Conservation (phyloP, 768 basidiomycete genomes). For the Leccinellum albellum region DNA sequence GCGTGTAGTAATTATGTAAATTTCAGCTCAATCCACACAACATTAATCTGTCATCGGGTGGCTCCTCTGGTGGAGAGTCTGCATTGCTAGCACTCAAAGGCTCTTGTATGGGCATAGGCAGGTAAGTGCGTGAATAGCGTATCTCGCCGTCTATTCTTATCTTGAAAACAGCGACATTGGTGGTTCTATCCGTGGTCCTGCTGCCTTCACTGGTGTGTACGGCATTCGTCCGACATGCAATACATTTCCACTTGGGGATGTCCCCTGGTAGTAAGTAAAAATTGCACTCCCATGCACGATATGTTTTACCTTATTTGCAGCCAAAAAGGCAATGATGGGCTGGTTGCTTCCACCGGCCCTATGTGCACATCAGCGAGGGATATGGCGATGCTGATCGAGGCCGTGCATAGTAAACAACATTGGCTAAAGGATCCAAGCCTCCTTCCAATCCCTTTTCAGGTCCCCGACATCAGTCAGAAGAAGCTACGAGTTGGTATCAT, state of each 20-base stretch:
- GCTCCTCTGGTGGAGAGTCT: slow-evolving; percentile 52
- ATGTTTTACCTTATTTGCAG: slow-evolving; percentile 13
- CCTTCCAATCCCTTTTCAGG: slow-evolving; percentile 26
- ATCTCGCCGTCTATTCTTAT: neutral
- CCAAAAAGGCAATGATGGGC: slow-evolving; percentile 26
- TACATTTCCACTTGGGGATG: slow-evolving; percentile 24
- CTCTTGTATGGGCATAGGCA: slow-evolving; percentile 43
- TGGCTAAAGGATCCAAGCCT: slow-evolving; percentile 39
- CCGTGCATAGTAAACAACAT: slow-evolving; percentile 32
- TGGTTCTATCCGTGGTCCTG: slow-evolving; percentile 38
- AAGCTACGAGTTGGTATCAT: slow-evolving; percentile 29
- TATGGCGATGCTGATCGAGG: slow-evolving; percentile 18
- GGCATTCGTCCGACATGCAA: slow-evolving; percentile 38
- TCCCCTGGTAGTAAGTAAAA: slow-evolving; percentile 20
- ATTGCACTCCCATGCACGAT: neutral
- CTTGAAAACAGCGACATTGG: slow-evolving; percentile 27
- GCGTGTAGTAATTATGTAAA: neutral
- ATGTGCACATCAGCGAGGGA: slow-evolving; percentile 29
- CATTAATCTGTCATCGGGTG: slow-evolving; percentile 41
- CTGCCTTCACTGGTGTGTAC: slow-evolving; percentile 37
- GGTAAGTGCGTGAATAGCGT: slow-evolving; percentile 20
- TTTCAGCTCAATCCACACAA: slow-evolving; percentile 44
- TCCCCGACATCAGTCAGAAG: slow-evolving; percentile 25
- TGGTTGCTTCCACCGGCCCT: slow-evolving; percentile 13
- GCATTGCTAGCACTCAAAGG: slow-evolving; percentile 46